Evolutionary conservation across 2,329 filamentous ascomycete genomes (phyloP), one percentile per base, ranked within the genome.

Genomic region (Ceratocystis variospora): DNA sequence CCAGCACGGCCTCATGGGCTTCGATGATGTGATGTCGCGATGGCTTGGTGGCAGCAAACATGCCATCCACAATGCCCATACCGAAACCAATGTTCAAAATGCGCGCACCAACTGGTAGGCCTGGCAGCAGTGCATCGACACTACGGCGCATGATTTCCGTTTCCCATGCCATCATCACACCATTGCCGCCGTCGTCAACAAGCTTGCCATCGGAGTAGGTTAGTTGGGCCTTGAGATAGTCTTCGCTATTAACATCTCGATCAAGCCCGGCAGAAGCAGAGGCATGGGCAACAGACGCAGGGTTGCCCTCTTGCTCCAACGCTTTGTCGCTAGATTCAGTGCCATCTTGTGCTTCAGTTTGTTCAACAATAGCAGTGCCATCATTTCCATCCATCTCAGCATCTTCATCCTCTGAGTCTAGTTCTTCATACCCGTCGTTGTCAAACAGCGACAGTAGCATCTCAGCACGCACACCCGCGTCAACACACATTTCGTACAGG

Each of bases 161-260:
- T 75, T 96, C 90, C 90, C 90, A 96, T 48, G 86, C 82, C 90
- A 96, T 96, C 90, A 96, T 96, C 59, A 96, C 89, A 64, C 89
- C 90, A 73, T 96, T 96, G 69, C 85, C 81, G 69, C 85, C 83
- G 2, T 83, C 80, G 72, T 94, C 89, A 5, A 94, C 80, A 1
- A 94, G 81, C 68, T 87, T 87, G 69, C 81, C 81, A 67, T 82
- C 78, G 62, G 81, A 79, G 75, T 88, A 87, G 15, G 81, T 85
- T 25, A 90, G 78, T 31, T 80, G 77, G 0, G 86, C 88, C 61
- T 82, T 80, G 59, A 93, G 82, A 73, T 91, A 92, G 50, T 83
- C 81, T 59, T 83, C 80, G 71, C 82, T 87, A 62, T 83, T 86
- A 68, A 88, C 83, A 37, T 78, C 73, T 67, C 77, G 76, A 46